These are phyloP conservation scores for Fraxinus velutina DNA, from an alignment of 305 asterid species.

Conservation along the genomic window DNA sequence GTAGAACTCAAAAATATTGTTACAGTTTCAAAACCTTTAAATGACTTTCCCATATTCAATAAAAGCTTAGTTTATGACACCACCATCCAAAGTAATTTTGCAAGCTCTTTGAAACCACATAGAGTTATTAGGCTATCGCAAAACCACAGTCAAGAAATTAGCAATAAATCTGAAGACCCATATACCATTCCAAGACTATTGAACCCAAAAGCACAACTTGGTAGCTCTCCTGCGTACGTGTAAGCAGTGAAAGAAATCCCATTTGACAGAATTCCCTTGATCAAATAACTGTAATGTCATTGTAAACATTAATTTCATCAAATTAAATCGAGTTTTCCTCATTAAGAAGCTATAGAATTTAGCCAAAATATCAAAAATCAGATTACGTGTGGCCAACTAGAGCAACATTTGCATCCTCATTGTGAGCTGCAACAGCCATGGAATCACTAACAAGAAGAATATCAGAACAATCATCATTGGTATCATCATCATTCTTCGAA, in stretches of 20 bases:
- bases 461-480: constrained; percentile 65
- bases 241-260: constrained; percentile 66
- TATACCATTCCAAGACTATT: constrained; percentile 60
- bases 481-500: constrained; percentile 21
- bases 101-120: neutral
- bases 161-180: neutral
- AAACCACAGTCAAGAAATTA: neutral
- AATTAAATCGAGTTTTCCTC: neutral
- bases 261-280: constrained; percentile 44
- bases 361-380: neutral
- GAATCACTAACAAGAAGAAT: constrained; percentile 65
- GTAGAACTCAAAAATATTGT: neutral
- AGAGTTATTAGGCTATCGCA: neutral
- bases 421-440: constrained; percentile 81
- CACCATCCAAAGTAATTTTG: neutral
- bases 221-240: constrained; percentile 82
- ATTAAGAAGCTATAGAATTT: neutral
- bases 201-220: constrained; percentile 77
- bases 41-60: neutral
- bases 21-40: neutral
- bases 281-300: constrained; percentile 53
- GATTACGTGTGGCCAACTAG: constrained; percentile 68
- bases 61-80: neutral
- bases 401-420: constrained; percentile 91
- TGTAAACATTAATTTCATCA: neutral